Percentiles rank a stretch among this genome's conserved stretches.
Conservation (phyloP, 768 basidiomycete species). For the Mycena albidolilacea region DNA sequence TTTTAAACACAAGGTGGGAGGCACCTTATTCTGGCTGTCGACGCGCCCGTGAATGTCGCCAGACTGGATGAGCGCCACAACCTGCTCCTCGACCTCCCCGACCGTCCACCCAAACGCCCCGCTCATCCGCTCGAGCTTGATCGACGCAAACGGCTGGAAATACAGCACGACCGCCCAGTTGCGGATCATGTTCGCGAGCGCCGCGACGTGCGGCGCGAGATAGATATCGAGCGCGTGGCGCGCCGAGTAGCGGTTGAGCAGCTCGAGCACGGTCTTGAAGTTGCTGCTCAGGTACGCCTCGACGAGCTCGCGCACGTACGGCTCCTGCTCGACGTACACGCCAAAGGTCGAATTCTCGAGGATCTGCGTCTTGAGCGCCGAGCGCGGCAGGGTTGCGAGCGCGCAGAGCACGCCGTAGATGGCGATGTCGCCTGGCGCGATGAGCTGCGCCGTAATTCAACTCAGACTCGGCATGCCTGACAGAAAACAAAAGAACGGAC, state of each 20-base stretch:
- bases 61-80: conserved; percentile 83
- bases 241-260: conserved; percentile 79
- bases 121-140: conserved; percentile 88
- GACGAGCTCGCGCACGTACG: conserved; percentile 88
- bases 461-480: background rate
- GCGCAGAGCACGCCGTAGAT: conserved; percentile 90
- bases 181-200: conserved; percentile 78
- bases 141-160: conserved; percentile 91
- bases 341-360: conserved; percentile 81
- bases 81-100: conserved; percentile 78
- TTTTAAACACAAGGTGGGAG: conserved; percentile 13
- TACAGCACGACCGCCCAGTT: conserved; percentile 88
- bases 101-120: conserved; percentile 87
- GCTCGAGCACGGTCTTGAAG: conserved; percentile 86
- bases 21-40: conserved; percentile 91
- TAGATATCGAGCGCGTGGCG: conserved; percentile 86
- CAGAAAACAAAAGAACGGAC: conserved; percentile 49
- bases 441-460: conserved; percentile 61
- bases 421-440: conserved; percentile 88
- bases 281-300: conserved; percentile 90
- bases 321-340: conserved; percentile 87
- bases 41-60: conserved; percentile 87
- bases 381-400: conserved; percentile 81
- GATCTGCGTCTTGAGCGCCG: conserved; percentile 76
- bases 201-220: conserved; percentile 75